Evolutionary conservation across 106 monocot genomes (phyloP), one percentile per base, ranked within the genome.

Genomic region (Hemerocallis citrina): DNA sequence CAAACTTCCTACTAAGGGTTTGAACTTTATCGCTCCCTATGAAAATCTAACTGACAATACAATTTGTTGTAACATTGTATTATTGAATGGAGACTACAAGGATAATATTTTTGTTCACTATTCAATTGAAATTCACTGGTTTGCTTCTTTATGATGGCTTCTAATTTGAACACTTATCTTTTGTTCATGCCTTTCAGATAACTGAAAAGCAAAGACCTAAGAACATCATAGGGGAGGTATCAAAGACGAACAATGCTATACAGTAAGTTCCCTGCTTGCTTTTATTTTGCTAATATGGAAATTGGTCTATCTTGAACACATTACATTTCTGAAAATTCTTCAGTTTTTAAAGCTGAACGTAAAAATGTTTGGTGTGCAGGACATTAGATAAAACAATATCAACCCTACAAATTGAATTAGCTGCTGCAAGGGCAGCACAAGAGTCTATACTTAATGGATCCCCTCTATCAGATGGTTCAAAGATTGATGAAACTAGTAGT

Each of bases 341-440:
- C n/a, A n/a, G n/a, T n/a, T n/a, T n/a, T n/a, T n/a, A n/a, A n/a
- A n/a, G 43, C 43, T 17, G 3, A 40, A 22, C n/a, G 15, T 30
- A 12, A 6, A 12, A 19, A 37, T 25, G 59, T 14, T 16, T 72
- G 15, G 4, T 25, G 40, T 59, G 28, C 80, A 94, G 93, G 55
- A 82, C 71, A 36, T 46, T 94, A n/a, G 89, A 94, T 78, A 94
- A 94, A 75, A 94, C 85, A 22, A 94, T 86, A 47, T 83, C 86
- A 66, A 81, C 77, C n/a, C 61, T 95, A 72, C 86, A 89, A 76
- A 86, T 83, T 77, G 89, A 95, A 69, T 69, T 86, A 68, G 86
- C 78, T 31, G 72, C 89, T 63, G 83, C 86, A 50, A 86, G 63
- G 58, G 80, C 85, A 6, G 38, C 80, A 52, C 89, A 95, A 62